phyloP scores from a whole-genome alignment of 441 rosid species.

The Adansonia grandidieri region DNA sequence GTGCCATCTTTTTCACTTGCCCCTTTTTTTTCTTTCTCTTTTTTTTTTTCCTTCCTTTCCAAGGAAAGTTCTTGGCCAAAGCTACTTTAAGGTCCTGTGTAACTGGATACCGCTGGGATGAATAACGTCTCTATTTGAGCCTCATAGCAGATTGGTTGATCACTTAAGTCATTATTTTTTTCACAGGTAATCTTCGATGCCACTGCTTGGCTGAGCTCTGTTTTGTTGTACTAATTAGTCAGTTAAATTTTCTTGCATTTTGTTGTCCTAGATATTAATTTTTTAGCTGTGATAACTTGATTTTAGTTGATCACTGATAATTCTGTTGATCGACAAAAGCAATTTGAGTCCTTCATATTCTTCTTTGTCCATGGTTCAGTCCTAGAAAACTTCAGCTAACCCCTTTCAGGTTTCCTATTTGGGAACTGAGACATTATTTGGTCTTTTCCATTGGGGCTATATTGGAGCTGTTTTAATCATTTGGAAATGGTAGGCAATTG shows the following conservation, averaged over 20 bases:
- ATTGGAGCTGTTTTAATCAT: neutral
- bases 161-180: conserved; percentile 34
- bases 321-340: neutral
- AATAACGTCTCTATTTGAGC: conserved; percentile 37
- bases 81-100: conserved; percentile 54
- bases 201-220: conserved; percentile 32
- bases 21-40: neutral
- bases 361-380: neutral
- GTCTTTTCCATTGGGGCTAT: neutral
- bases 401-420: conserved; percentile 4
- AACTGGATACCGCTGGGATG: conserved; percentile 56
- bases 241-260: conserved; percentile 6
- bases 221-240: neutral
- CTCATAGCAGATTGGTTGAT: conserved; percentile 42
- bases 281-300: neutral
- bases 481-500: neutral
- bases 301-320: neutral
- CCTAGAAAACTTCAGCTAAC: neutral
- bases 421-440: neutral
- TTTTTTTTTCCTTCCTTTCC: conserved; percentile 24
- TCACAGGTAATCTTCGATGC: conserved; percentile 53
- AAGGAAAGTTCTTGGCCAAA: conserved; percentile 39
- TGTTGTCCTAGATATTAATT: neutral
- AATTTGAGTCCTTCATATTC: neutral
- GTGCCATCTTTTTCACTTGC: conserved; percentile 24